phyloP scores from a whole-genome alignment of 108 stramenopile species.

The Thalassiosira profunda region DNA sequence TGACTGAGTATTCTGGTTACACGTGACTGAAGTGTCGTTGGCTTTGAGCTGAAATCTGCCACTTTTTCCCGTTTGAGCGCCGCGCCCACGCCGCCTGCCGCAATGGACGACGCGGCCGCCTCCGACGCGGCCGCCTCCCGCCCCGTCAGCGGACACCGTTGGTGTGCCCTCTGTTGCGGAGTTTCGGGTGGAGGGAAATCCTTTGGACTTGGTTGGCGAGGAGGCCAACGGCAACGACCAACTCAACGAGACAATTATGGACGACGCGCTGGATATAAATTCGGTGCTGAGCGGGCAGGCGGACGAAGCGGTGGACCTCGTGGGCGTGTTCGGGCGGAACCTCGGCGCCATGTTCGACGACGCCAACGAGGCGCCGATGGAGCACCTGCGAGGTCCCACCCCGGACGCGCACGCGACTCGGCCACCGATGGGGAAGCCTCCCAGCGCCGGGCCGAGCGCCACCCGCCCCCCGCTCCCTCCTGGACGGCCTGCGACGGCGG shows the following conservation, averaged over 20 bases:
- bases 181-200: neutral
- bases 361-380: neutral
- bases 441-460: neutral
- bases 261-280: conserved; percentile 13
- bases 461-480: conserved; percentile 4
- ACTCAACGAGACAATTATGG: conserved; percentile 1
- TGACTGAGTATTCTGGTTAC: no score
- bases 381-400: no score
- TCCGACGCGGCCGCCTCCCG: no score
- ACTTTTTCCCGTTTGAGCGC: no score
- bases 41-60: no score
- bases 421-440: neutral
- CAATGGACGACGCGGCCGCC: no score
- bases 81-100: no score
- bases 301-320: conserved; percentile 3
- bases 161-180: no score
- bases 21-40: no score
- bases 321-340: conserved; percentile 4
- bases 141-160: no score
- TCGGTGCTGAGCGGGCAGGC: conserved; percentile 18
- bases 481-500: conserved; percentile 1
- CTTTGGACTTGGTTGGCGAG: neutral
- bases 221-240: conserved; percentile 5
- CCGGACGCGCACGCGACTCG: neutral
- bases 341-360: conserved; percentile 5